phyloP scores from a whole-genome alignment of 2,329 filamentous ascomycete species.

The Alternaria infectoria region DNA sequence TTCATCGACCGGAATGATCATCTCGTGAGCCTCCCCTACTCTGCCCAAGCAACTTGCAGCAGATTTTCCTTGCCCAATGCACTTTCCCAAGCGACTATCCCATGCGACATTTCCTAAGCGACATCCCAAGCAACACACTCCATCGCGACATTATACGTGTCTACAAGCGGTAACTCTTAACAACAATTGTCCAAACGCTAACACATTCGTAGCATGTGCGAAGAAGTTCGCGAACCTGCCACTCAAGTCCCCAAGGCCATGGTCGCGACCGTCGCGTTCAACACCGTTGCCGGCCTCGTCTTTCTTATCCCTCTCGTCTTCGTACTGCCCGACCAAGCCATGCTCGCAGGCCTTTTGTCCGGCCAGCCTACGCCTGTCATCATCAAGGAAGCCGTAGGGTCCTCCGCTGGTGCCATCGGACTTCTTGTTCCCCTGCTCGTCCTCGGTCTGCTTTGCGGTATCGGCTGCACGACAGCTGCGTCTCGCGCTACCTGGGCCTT shows the following conservation, averaged over 20 bases:
- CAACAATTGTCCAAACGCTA: conserved; percentile 27
- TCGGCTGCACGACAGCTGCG: conserved; percentile 72
- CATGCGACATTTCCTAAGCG: conserved; percentile 24
- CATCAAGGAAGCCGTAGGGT: conserved; percentile 67
- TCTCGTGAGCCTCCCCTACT: conserved; percentile 63
- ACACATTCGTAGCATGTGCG: conserved; percentile 67
- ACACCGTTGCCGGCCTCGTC: conserved; percentile 69
- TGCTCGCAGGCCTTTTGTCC: conserved; percentile 60
- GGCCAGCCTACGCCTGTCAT: conserved; percentile 71
- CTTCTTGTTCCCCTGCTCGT: conserved; percentile 70
- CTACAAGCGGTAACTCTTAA: conserved; percentile 21
- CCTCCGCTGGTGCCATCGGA: conserved; percentile 65
- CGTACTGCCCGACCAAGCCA: conserved; percentile 68
- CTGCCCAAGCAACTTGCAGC: conserved; percentile 41
- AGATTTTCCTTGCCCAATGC: conserved; percentile 21
- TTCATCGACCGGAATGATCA: conserved; percentile 80
- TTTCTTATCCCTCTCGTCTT: conserved; percentile 74
- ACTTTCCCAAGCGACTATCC: conserved; percentile 27
- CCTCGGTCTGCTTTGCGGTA: conserved; percentile 70
- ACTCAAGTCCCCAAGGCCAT: conserved; percentile 76
- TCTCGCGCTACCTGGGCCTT: conserved; percentile 74
- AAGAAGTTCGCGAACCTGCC: conserved; percentile 71
- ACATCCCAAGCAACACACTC: conserved; percentile 18
- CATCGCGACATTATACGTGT: conserved; percentile 26
- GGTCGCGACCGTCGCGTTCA: conserved; percentile 70